phyloP scores from a whole-genome alignment of 2,329 filamentous ascomycete genomes.

The Aspergillus udagawae region DNA sequence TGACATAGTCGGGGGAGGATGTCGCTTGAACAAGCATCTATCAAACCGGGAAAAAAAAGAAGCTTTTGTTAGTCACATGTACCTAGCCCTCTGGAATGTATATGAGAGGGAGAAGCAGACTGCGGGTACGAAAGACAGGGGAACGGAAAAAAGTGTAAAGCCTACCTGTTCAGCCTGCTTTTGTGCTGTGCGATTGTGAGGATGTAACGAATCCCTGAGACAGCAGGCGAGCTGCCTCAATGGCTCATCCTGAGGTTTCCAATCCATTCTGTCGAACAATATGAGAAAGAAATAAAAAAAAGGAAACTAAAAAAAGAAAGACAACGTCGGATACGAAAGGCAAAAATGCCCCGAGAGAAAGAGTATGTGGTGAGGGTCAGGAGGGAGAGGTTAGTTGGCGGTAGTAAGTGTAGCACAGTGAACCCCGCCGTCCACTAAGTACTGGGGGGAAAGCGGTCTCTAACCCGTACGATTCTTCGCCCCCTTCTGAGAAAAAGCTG shows the following conservation, averaged over 20 bases:
- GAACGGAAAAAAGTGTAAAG: slow-evolving; percentile 8
- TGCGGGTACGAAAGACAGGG: not conserved
- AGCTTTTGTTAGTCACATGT: slow-evolving; percentile 13
- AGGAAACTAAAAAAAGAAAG: not conserved
- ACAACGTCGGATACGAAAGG: not conserved
- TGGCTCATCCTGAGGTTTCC: slow-evolving; percentile 85
- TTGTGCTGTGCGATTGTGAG: slow-evolving; percentile 71
- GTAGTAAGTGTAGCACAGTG: not conserved
- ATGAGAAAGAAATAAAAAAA: slow-evolving; percentile 2
- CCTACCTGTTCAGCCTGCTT: slow-evolving; percentile 86
- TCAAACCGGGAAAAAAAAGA: slow-evolving; percentile 1
- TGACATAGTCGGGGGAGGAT: slow-evolving; percentile 86
- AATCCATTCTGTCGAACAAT: slow-evolving; percentile 61
- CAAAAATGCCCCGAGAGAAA: not conserved
- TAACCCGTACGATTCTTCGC: not conserved
- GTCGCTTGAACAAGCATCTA: slow-evolving; percentile 94
- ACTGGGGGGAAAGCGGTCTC: not conserved
- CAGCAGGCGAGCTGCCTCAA: slow-evolving; percentile 84
- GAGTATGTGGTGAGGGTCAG: not conserved
- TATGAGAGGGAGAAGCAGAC: slow-evolving; percentile 4
- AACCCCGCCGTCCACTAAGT: not conserved
- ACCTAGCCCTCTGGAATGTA: not conserved
- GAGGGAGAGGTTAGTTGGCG: not conserved
- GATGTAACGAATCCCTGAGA: slow-evolving; percentile 87
- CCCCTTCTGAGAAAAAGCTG: not conserved